Conservation (phyloP, 2,329 filamentous ascomycete genomes). For the Arachnomyces sp. region DNA sequence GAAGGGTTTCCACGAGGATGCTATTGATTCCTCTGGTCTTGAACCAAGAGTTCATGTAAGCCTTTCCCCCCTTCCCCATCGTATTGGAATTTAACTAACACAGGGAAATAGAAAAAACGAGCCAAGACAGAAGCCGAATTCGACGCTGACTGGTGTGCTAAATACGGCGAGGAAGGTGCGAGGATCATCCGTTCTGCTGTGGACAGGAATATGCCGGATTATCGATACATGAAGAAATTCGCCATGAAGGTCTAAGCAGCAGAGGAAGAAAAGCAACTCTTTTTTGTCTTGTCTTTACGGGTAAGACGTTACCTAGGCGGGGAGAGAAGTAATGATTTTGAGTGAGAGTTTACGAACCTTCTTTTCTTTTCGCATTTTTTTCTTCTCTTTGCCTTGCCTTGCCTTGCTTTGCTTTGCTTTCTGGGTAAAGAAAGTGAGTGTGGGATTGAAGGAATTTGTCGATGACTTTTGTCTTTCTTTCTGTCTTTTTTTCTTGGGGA, state of each 20-base stretch:
- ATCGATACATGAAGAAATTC: conserved; percentile 60
- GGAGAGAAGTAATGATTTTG: too few relatives aligned
- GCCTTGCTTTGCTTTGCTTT: too few relatives aligned
- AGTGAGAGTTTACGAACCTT: conserved; percentile 12
- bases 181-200: conserved; percentile 53
- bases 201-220: conserved; percentile 52
- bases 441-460: too few relatives aligned
- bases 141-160: conserved; percentile 53
- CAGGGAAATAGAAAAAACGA: conserved; percentile 20
- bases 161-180: conserved; percentile 54
- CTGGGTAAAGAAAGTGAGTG: too few relatives aligned
- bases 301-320: too few relatives aligned
- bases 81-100: background rate
- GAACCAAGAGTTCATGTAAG: conserved; percentile 49
- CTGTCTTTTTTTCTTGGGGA: too few relatives aligned
- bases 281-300: background rate
- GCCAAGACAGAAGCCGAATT: conserved; percentile 47
- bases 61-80: conserved; percentile 1
- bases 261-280: background rate
- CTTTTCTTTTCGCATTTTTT: conserved; percentile 1
- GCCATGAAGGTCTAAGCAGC: conserved; percentile 46
- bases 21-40: conserved; percentile 71
- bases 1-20: conserved; percentile 95
- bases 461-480: too few relatives aligned
- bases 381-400: conserved; percentile 5